These are phyloP conservation scores for Clonostachys byssicola DNA, from an alignment of 2,329 filamentous ascomycete genomes.

Conservation along the genomic window DNA sequence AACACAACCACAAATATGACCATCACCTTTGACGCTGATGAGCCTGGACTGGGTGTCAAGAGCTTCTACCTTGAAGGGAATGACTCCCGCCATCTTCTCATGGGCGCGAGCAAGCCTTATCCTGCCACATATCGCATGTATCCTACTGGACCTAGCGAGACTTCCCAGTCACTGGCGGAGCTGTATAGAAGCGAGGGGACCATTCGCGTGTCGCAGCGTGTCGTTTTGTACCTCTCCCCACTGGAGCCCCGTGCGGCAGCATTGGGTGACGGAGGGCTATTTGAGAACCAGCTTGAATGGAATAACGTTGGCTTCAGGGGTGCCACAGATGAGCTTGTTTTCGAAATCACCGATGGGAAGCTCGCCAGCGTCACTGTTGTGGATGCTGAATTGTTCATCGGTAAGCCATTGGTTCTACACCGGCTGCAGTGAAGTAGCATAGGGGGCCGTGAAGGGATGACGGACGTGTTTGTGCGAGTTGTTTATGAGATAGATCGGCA, in stretches of 20 bases:
- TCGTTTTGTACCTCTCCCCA: neutral
- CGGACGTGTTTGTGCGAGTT: no score
- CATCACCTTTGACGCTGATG: neutral
- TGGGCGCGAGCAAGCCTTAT: neutral
- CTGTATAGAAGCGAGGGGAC: neutral
- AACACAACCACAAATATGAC: conserved; percentile 12
- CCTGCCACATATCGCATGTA: neutral
- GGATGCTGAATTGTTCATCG: no score
- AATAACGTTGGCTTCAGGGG: neutral
- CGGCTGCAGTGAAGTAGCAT: no score
- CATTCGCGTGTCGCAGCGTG: neutral
- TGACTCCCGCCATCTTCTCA: neutral
- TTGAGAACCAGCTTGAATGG: neutral
- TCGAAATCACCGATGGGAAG: neutral
- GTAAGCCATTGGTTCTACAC: no score
- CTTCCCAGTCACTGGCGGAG: neutral
- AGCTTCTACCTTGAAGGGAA: neutral
- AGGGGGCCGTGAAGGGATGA: no score
- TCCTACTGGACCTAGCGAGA: neutral
- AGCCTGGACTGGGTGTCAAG: neutral
- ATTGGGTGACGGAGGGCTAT: neutral
- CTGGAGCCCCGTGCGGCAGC: neutral
- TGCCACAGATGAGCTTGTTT: neutral
- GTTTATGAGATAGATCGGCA: no score
- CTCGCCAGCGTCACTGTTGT: neutral